A percentile compares a stretch with the other conserved stretches of the same genome.
These are phyloP conservation scores for Colletotrichum filicis DNA, from an alignment of 2,329 filamentous ascomycete genomes.

Conservation along the genomic window DNA sequence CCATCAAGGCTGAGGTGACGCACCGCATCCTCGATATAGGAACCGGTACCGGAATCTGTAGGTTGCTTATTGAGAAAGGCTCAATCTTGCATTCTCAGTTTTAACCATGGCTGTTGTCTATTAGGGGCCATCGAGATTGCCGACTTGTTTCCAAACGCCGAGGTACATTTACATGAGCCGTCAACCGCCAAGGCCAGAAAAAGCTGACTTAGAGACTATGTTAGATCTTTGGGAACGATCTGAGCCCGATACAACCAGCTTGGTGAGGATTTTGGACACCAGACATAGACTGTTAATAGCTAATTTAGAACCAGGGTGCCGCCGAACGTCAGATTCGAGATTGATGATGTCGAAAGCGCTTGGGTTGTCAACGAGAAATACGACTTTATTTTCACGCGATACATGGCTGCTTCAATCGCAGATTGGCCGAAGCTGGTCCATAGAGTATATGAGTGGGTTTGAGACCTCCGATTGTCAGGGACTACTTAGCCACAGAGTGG, in stretches of 20 bases:
- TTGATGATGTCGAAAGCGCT: constrained; percentile 47
- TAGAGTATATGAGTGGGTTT: constrained; percentile 36
- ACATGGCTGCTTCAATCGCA: constrained; percentile 45
- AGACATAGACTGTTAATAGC: too few species aligned
- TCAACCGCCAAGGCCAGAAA: neutral
- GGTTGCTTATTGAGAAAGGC: neutral
- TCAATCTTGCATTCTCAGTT: too few species aligned
- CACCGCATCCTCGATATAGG: constrained; percentile 38
- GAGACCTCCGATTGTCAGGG: too few species aligned
- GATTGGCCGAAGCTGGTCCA: constrained; percentile 43
- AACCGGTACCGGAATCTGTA: constrained; percentile 39
- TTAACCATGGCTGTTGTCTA: too few species aligned
- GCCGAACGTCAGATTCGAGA: constrained; percentile 44
- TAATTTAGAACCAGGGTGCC: constrained; percentile 38
- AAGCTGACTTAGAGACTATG: neutral
- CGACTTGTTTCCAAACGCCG: neutral
- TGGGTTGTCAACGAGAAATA: constrained; percentile 42
- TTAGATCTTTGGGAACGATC: constrained; percentile 40
- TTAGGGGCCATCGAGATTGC: constrained; percentile 53
- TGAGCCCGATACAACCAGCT: constrained; percentile 44
- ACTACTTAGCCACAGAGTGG: too few species aligned
- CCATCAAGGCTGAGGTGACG: neutral
- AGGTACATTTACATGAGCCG: constrained; percentile 21
- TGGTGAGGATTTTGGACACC: constrained; percentile 9
- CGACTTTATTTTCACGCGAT: constrained; percentile 50